Base-by-base conservation (phyloP, 2,329 filamentous ascomycete species). In the Xylaria hypoxylon region DNA sequence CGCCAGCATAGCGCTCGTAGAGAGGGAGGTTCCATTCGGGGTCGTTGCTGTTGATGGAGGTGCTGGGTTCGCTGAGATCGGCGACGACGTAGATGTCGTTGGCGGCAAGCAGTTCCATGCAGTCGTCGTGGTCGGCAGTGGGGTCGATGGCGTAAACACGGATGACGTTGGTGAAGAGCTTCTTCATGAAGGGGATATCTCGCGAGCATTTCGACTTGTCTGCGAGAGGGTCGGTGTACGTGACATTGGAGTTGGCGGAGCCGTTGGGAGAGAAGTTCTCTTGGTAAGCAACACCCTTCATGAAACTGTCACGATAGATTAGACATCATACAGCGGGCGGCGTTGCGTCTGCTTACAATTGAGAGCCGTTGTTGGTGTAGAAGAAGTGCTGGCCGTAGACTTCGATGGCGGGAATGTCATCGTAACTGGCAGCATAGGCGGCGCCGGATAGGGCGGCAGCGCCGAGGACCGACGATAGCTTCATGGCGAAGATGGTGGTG, bases 261-360 rank as follows among this genome's bases (percentile, higher is more conserved):
- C 88, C 86, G 59, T 85, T 86, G 59, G 86, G 83, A 70, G 84
- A 84, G 71, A 84, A 84, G 74, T 95, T 92, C 83, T 94, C 89
- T 85, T 99, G 96, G 83, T 99, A 99, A 72, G 96, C 96, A 74
- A 99, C 86, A 83, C 96, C 96, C 80, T 91, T 93, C 80, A 98
- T 93, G 85, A 89, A 96, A 82, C 75, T 77, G 47, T 50, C 42
- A 69, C 60, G 19, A 38, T 35, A n/a, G 52, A 64, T 71, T 73
- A 73, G 73, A n/a, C 38, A 57, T 13, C 51, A 52, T 11, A 19
- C 4, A 4, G 22, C 19, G 38, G 17, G n/a, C n/a, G n/a, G n/a
- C n/a, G n/a, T n/a, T n/a, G n/a, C 22, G 38, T 5, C 11, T 13
- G 35, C 67, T 68, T 81, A 89, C 85, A 92, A 92, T 82, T 92